Evolutionary conservation across 768 basidiomycete genomes (phyloP).

Genomic region (Cubamyces lactineus): DNA sequence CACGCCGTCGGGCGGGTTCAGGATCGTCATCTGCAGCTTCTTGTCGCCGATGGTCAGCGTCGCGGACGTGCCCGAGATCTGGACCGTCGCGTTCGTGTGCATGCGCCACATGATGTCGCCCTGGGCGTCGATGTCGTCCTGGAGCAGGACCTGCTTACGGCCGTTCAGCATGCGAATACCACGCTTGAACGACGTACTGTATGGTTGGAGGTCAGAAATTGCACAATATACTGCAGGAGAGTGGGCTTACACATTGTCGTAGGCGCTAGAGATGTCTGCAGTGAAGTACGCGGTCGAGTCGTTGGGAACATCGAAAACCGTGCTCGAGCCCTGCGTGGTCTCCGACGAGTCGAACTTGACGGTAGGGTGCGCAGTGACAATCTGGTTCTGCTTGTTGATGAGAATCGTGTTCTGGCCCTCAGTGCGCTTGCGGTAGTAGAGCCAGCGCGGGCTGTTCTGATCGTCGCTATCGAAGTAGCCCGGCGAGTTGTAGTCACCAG

Average conservation of each 20-base stretch:
- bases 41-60: slow-evolving; percentile 73
- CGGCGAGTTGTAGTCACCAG: slow-evolving; percentile 75
- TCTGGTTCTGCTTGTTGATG: slow-evolving; percentile 77
- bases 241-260: slow-evolving; percentile 64
- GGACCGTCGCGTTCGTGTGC: slow-evolving; percentile 92
- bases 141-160: slow-evolving; percentile 86
- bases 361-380: slow-evolving; percentile 66
- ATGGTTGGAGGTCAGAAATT: slow-evolving; percentile 19
- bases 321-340: slow-evolving; percentile 78
- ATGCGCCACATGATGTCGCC: slow-evolving; percentile 81
- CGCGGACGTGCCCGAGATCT: slow-evolving; percentile 61
- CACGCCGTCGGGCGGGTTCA: slow-evolving; percentile 69
- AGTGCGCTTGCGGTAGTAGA: slow-evolving; percentile 94
- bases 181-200: slow-evolving; percentile 75
- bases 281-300: slow-evolving; percentile 81
- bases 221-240: neutral
- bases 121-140: slow-evolving; percentile 80
- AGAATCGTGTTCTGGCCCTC: slow-evolving; percentile 96
- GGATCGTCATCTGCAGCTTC: slow-evolving; percentile 64
- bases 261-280: slow-evolving; percentile 75
- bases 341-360: slow-evolving; percentile 53
- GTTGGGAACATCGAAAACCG: slow-evolving; percentile 63
- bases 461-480: slow-evolving; percentile 78
- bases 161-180: slow-evolving; percentile 83
- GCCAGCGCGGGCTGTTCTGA: slow-evolving; percentile 76